Evolutionary conservation across 2,329 filamentous ascomycete species (phyloP).

Genomic region (Phialophora verrucosa): DNA sequence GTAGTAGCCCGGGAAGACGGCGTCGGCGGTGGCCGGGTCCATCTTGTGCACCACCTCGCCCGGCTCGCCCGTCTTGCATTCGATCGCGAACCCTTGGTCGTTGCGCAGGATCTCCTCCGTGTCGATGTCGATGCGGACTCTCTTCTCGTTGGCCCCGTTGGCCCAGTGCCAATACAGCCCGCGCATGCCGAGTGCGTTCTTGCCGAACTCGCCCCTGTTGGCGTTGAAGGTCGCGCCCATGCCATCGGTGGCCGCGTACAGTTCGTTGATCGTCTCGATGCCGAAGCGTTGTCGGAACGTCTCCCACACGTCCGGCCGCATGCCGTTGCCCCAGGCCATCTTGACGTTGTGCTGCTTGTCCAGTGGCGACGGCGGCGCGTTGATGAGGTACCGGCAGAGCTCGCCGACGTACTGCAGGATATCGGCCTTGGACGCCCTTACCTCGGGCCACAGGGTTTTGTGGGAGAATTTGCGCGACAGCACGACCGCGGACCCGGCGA

Average conservation of each 20-base stretch:
- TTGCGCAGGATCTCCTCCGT: slow-evolving; percentile 71
- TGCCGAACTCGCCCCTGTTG: slow-evolving; percentile 66
- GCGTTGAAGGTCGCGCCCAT: slow-evolving; percentile 67
- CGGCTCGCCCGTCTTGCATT: slow-evolving; percentile 67
- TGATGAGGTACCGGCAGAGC: slow-evolving; percentile 56
- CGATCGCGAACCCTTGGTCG: slow-evolving; percentile 69
- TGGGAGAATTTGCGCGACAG: slow-evolving; percentile 46
- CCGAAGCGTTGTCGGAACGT: slow-evolving; percentile 49
- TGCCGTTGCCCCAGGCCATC: slow-evolving; percentile 55
- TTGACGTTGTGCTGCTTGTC: slow-evolving; percentile 53
- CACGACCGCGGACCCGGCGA: slow-evolving; percentile 56
- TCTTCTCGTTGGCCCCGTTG: slow-evolving; percentile 63
- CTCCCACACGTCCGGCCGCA: slow-evolving; percentile 57
- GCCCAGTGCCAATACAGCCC: slow-evolving; percentile 64
- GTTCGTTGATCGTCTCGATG: slow-evolving; percentile 66
- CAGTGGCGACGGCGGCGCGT: slow-evolving; percentile 51
- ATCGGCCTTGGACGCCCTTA: slow-evolving; percentile 53
- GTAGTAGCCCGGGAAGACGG: slow-evolving; percentile 81
- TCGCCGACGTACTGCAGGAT: slow-evolving; percentile 64
- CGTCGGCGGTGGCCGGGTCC: slow-evolving; percentile 50
- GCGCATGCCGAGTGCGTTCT: slow-evolving; percentile 72
- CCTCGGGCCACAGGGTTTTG: slow-evolving; percentile 40
- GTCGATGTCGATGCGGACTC: slow-evolving; percentile 71
- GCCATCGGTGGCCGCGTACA: slow-evolving; percentile 79
- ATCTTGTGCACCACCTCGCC: slow-evolving; percentile 75